Base-by-base conservation (phyloP, 192 early-diverging fungal species). In the Pilaira anomala region DNA sequence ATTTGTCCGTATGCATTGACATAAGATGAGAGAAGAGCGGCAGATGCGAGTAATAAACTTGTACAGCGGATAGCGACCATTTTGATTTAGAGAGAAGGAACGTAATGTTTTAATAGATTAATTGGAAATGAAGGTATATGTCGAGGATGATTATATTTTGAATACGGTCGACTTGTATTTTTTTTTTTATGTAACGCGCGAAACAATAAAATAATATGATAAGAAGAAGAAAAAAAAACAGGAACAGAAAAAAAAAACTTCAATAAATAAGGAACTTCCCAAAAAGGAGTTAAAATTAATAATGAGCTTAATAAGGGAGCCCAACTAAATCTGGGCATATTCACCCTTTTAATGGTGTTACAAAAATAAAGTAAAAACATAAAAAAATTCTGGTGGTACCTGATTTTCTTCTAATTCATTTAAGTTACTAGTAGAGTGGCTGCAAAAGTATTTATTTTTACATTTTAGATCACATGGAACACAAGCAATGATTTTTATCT, bases 1-100 rank as follows among this genome's bases (percentile, higher is more conserved):
- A 59, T 50, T 33, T 63, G 52, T 25, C 62, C 62, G 21, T 42
- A 56, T 19, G 49, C 67, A 19, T 48, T 40, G 21, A 52, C 58
- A 18, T 60, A 40, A 2, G 46, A 30, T 28, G n/a, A 14, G 24
- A 60, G 45, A 24, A 53, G 18, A 36, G 36, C 36, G 16, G 29
- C 25, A 41, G 62, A 63, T 29, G 49, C 29, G 18, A 63, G 21
- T 18, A 63, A 25, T n/a, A 46, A 63, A 48, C 53, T 55, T 8
- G 53, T 36, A 55, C 53, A 9, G 33, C 11, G 33, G 11, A 36
- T 1, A 30, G 53, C 53, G 28, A 55, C 53, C 53, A 55, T 55
- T 16, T 12, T 55, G 18, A 28, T 28, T 13, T 19, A 50, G 22
- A 22, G 22, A 52, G 28, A 55, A 29, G 28, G 53, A 55, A 55